Percentiles rank a stretch among this genome's conserved stretches.
phyloP scores from a whole-genome alignment of 805 yeast genomes.

The Phaffomyces thermotolerans region DNA sequence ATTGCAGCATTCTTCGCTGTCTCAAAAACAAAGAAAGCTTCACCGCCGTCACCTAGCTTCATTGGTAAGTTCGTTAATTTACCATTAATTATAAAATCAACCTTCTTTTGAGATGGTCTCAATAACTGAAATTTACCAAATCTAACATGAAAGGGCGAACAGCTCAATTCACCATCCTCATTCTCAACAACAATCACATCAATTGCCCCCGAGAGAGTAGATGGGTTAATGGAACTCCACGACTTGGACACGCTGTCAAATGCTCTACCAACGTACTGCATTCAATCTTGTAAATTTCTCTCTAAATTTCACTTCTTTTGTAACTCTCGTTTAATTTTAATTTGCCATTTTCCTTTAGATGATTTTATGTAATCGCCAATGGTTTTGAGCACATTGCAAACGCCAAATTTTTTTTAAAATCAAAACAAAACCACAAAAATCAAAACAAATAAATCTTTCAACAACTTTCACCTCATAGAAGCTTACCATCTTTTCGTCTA shows the following conservation, averaged over 20 bases:
- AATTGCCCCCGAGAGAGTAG: slow-evolving; percentile 94
- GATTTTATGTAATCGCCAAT: no score
- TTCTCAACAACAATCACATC: slow-evolving; percentile 94
- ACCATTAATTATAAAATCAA: slow-evolving; percentile 82
- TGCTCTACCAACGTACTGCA: slow-evolving; percentile 97
- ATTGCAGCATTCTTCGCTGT: slow-evolving; percentile 54
- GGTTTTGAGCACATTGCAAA: no score
- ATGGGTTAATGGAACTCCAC: slow-evolving; percentile 95
- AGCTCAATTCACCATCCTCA: slow-evolving; percentile 65
- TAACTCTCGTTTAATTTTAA: no score
- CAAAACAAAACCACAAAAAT: not conserved
- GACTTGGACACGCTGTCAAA: slow-evolving; percentile 93
- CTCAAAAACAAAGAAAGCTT: slow-evolving; percentile 94
- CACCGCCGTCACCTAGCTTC: slow-evolving; percentile 97
- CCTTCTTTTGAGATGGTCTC: slow-evolving; percentile 92
- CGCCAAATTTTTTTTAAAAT: not conserved
- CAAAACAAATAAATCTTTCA: not conserved
- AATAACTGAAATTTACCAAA: slow-evolving; percentile 91
- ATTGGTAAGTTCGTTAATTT: slow-evolving; percentile 76
- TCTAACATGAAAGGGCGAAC: slow-evolving; percentile 95
- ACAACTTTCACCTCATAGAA: not conserved
- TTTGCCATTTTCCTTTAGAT: not conserved
- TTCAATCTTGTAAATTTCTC: slow-evolving; percentile 21
- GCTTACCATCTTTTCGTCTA: not conserved
- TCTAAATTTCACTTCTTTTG: not conserved